Evolutionary conservation across 441 rosid species (phyloP).

Genomic region (Pelargonium citronellum): DNA sequence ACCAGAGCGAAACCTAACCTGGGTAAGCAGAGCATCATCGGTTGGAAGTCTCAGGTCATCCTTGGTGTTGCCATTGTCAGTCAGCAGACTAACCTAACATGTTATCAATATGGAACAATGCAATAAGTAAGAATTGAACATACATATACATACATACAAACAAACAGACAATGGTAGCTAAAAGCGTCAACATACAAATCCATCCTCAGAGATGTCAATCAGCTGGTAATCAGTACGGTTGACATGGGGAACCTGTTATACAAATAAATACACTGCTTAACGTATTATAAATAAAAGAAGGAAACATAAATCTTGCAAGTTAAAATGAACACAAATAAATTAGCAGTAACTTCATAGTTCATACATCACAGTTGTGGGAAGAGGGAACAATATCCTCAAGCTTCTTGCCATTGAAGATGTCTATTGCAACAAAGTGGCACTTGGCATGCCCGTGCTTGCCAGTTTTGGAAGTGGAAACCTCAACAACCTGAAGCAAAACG

Average conservation of each 20-base stretch:
- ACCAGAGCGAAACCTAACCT: constrained; percentile 32
- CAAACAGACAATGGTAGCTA: not conserved
- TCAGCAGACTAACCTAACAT: constrained; percentile 62
- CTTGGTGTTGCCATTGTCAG: constrained; percentile 81
- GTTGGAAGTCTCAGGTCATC: constrained; percentile 96
- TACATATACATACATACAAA: no score
- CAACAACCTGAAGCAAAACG: constrained; percentile 58
- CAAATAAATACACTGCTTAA: not conserved
- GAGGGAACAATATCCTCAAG: constrained; percentile 96
- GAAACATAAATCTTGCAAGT: no score
- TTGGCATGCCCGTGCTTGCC: constrained; percentile 98
- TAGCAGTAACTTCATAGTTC: constrained; percentile 25
- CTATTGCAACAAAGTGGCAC: constrained; percentile 91
- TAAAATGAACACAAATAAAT: no score
- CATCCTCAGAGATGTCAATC: constrained; percentile 93
- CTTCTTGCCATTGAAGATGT: constrained; percentile 85
- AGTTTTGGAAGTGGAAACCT: constrained; percentile 92
- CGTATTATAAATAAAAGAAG: no score
- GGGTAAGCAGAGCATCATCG: constrained; percentile 61
- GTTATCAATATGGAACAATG: not conserved
- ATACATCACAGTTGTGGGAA: constrained; percentile 92
- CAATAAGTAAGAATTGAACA: not conserved
- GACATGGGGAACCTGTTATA: constrained; percentile 79
- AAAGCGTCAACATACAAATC: constrained; percentile 45
- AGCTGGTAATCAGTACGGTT: constrained; percentile 78